Evolutionary conservation across 2,329 filamentous ascomycete species (phyloP).

Genomic region (Cladophialophora bantiana): DNA sequence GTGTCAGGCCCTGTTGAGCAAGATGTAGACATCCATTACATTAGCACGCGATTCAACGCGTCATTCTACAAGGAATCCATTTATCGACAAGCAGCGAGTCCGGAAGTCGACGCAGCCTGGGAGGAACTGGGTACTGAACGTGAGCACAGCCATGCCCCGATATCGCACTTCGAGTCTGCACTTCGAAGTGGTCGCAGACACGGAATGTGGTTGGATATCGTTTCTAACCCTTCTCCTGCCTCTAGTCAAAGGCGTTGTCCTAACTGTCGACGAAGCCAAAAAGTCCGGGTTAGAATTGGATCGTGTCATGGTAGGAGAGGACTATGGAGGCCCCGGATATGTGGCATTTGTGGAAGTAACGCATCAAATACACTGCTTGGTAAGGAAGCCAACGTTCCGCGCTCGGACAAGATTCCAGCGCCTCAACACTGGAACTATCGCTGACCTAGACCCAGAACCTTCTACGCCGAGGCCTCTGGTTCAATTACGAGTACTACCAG

Average conservation of each 20-base stretch:
- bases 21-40: slow-evolving; percentile 1
- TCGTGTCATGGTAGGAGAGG: slow-evolving; percentile 3
- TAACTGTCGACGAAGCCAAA: slow-evolving; percentile 3
- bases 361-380: not conserved
- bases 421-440: not conserved
- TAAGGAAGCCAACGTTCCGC: not conserved
- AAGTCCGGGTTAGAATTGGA: not conserved
- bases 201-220: not conserved
- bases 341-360: slow-evolving; percentile 5
- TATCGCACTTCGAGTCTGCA: not conserved
- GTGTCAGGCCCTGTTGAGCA: not conserved
- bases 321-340: slow-evolving; percentile 3
- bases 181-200: not conserved
- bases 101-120: not conserved
- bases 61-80: slow-evolving; percentile 3
- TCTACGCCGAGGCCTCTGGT: not conserved
- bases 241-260: slow-evolving; percentile 5
- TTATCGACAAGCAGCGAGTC: not conserved
- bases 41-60: not conserved
- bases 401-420: not conserved
- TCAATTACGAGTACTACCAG: not conserved
- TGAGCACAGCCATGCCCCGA: not conserved
- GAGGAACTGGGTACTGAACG: slow-evolving; percentile 3
- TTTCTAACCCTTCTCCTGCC: not conserved
- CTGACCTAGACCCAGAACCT: not conserved